A percentile compares a stretch with the other conserved stretches of the same genome.
phyloP scores from a whole-genome alignment of 2,329 filamentous ascomycete species.

The Coniella vitis region DNA sequence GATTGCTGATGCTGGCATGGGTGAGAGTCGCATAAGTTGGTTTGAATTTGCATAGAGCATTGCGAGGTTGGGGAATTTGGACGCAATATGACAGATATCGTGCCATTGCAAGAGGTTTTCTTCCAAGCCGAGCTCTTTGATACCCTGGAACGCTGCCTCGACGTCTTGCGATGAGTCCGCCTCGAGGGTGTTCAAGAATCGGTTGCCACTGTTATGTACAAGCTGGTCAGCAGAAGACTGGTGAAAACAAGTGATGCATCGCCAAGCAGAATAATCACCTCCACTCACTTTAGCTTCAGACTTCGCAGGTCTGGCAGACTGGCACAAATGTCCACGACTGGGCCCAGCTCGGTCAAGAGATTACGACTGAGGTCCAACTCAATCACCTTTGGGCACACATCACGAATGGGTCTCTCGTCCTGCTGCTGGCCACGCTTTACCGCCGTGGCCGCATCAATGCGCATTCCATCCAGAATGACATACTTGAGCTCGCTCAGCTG shows the following conservation, averaged over 20 bases:
- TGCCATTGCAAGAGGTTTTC: constrained; percentile 62
- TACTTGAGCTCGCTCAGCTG: constrained; percentile 70
- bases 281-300: constrained; percentile 64
- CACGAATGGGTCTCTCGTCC: constrained; percentile 32
- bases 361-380: constrained; percentile 86
- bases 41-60: constrained; percentile 51
- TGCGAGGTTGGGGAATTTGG: constrained; percentile 46
- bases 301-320: constrained; percentile 59
- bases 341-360: constrained; percentile 60
- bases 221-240: constrained; percentile 14
- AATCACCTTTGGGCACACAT: constrained; percentile 58
- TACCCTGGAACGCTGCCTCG: constrained; percentile 37
- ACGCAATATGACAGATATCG: constrained; percentile 49
- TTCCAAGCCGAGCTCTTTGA: constrained; percentile 58
- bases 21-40: constrained; percentile 43
- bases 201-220: constrained; percentile 57
- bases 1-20: constrained; percentile 33
- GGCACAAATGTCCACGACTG: constrained; percentile 64
- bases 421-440: constrained; percentile 21
- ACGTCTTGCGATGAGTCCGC: constrained; percentile 30
- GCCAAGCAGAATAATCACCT: neutral
- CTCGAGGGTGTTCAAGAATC: constrained; percentile 46
- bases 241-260: too few relatives aligned
- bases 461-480: constrained; percentile 73
- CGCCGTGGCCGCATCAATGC: constrained; percentile 40